Base-by-base conservation (phyloP, 1,139 yeast species). In the Zygosaccharomyces sapae region DNA sequence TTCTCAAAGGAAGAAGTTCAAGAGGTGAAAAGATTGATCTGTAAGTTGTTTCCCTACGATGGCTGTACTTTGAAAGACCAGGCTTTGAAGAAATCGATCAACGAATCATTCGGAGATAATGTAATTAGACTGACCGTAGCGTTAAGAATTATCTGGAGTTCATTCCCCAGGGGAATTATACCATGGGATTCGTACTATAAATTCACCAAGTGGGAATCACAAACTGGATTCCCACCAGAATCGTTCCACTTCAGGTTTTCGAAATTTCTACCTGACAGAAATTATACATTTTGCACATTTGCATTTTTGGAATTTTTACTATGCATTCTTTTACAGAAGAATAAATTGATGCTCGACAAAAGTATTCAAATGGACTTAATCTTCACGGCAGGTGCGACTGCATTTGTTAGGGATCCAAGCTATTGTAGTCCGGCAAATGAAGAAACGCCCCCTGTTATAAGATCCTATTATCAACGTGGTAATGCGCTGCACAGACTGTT, bases 381-480 rank as follows among this genome's bases (percentile, higher is more conserved):
- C 3, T 66, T 63, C 44, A 65, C 69, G 34, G 69, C 69, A 27
- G 69, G 69, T 22, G 68, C 65, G 48, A 64, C 55, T n/a, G 53
- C 56, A 33, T 55, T 55, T 42, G 43, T 42, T n/a, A 50, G 50
- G 8, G 51, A 48, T 29, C 34, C 22, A 7, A 30, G 9, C 33
- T 34, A 29, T 7, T 33, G 29, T 10, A 30, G 18, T 20, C 38
- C 33, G 3, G 33, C 36, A 27, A 48, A 50, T 18, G 48, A 43
- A 19, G 47, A 46, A 10, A 37, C 43, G 19, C 52, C 52, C 13
- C 55, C 55, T 18, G 47, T 51, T 24, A 50, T 55, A 13, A 50
- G 44, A 22, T 47, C 54, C 6, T 55, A 54, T 36, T 50, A 49
- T 13, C 44, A 46, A n/a, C 50, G 57, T 5, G 59, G 68, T 4